A percentile compares a stretch with the other conserved stretches of the same genome.
Conservation (phyloP, 1,139 yeast species). For the Suhomyces choctaworum region DNA sequence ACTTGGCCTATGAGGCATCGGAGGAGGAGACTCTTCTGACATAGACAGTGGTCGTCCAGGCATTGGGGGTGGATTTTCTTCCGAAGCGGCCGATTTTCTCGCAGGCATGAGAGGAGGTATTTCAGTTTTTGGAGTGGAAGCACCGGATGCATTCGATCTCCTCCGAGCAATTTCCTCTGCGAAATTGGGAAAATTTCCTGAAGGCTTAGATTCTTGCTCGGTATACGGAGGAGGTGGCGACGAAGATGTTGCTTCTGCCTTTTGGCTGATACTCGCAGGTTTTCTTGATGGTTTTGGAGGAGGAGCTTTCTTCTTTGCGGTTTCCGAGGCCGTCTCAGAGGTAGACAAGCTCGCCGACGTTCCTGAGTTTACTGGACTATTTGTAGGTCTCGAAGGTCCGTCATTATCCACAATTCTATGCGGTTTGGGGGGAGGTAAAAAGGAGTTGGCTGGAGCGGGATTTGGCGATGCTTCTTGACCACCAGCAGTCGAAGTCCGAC, state of each 20-base stretch:
- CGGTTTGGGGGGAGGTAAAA: constrained; percentile 13
- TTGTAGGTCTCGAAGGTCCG: background rate
- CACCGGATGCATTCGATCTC: constrained; percentile 1
- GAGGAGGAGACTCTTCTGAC: background rate
- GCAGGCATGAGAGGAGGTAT: constrained; percentile 7
- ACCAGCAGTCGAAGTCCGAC: too few relatives aligned
- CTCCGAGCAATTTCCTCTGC: constrained; percentile 25
- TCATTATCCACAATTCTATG: constrained; percentile 4
- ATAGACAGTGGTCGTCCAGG: constrained; percentile 1
- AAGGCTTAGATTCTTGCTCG: constrained; percentile 9
- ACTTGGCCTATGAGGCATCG: background rate
- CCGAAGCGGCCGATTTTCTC: constrained; percentile 2
- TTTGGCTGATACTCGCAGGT: constrained; percentile 11
- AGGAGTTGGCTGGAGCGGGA: constrained; percentile 1
- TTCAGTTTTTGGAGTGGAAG: constrained; percentile 2
- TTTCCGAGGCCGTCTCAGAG: background rate
- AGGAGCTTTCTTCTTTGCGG: constrained; percentile 27
- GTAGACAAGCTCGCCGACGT: background rate
- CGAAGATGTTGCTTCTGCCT: constrained; percentile 1
- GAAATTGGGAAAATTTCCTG: constrained; percentile 20
- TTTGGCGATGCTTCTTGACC: background rate
- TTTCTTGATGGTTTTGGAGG: constrained; percentile 45
- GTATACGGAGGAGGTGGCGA: constrained; percentile 32
- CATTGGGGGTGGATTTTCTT: constrained; percentile 1
- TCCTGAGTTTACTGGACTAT: background rate